Percentiles rank a stretch among this genome's conserved stretches.
Evolutionary conservation across 345 rosid genomes (phyloP).

Genomic region (Gossypium anomalum): DNA sequence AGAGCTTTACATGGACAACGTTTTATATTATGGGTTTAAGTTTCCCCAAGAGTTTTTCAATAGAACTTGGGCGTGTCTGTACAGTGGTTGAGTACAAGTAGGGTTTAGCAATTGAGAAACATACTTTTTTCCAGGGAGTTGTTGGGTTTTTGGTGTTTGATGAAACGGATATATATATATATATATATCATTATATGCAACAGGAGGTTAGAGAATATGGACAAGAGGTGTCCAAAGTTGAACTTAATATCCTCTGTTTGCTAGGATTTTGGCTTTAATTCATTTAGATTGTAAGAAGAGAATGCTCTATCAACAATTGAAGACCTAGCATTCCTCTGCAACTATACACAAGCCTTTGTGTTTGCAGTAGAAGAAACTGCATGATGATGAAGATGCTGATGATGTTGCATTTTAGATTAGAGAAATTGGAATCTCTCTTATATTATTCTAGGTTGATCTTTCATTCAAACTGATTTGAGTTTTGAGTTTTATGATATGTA

Average conservation of each 20-base stretch:
- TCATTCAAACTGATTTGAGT: neutral
- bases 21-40: neutral
- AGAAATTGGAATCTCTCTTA: neutral
- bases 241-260: neutral
- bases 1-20: conserved; percentile 14
- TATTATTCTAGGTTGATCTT: neutral
- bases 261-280: conserved; percentile 7
- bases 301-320: neutral
- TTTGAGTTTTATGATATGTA: no score
- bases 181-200: neutral
- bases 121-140: conserved; percentile 6
- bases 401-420: neutral
- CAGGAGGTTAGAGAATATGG: neutral
- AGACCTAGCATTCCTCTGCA: neutral
- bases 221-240: neutral
- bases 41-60: conserved; percentile 8
- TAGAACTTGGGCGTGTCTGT: conserved; percentile 26
- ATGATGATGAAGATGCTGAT: neutral
- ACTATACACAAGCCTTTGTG: neutral
- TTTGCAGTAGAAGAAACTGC: neutral
- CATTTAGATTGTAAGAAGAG: neutral
- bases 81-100: conserved; percentile 32
- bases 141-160: conserved; percentile 17
- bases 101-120: conserved; percentile 13
- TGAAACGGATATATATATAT: neutral